Conservation (phyloP, 2,329 filamentous ascomycete species). For the Colletotrichum camelliae region DNA sequence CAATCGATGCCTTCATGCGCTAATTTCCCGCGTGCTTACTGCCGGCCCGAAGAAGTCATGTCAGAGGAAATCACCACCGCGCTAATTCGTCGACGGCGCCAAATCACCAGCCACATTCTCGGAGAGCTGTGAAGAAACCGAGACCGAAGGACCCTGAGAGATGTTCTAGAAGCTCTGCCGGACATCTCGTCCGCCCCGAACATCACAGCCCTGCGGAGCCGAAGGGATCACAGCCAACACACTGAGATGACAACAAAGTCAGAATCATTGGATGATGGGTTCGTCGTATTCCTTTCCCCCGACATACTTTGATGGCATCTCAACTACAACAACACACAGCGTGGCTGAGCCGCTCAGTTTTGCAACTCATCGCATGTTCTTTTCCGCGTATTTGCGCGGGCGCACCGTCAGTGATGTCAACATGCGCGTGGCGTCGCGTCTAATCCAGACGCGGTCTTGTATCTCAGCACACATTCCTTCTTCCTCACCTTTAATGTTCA, state of each 20-base stretch:
- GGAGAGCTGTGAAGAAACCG: background rate
- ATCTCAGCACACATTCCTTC: background rate
- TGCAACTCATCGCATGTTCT: background rate
- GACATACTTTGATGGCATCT: background rate
- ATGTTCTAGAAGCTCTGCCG: background rate
- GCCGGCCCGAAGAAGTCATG: background rate
- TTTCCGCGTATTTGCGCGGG: background rate
- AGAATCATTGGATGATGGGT: background rate
- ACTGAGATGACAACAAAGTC: background rate
- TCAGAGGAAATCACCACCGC: background rate
- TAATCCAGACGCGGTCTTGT: background rate
- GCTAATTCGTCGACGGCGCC: background rate
- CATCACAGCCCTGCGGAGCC: background rate
- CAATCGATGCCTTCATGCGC: background rate
- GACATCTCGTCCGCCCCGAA: background rate
- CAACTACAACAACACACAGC: background rate
- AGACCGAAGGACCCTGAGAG: background rate
- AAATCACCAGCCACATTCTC: background rate
- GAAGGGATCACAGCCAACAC: background rate
- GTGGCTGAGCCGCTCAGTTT: background rate
- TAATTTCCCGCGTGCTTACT: background rate
- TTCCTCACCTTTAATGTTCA: background rate
- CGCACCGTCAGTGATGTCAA: background rate
- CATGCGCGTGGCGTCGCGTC: background rate
- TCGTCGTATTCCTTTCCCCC: background rate